These are phyloP conservation scores for Dictyostelium brefeldianum DNA, from an alignment of 78 protist species.

Conservation along the genomic window DNA sequence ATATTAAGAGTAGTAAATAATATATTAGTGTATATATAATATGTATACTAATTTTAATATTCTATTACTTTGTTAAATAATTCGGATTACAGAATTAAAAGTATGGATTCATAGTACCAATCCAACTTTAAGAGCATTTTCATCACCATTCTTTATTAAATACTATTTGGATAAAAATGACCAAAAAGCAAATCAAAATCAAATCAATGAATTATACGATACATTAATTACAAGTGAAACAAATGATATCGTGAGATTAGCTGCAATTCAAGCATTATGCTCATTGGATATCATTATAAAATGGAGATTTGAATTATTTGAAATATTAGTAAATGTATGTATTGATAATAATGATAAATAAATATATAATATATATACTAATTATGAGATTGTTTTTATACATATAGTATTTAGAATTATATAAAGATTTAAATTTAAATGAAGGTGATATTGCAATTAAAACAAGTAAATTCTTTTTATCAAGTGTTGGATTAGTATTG, in stretches of 20 bases:
- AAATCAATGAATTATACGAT: background rate
- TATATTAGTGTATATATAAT: no score
- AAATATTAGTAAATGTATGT: conserved; percentile 7
- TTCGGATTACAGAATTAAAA: background rate
- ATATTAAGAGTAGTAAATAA: no score
- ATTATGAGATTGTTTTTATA: no score
- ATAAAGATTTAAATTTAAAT: background rate
- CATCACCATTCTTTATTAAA: conserved; percentile 1
- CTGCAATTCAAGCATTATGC: background rate
- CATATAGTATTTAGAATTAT: conserved; percentile 13
- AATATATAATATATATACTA: no score
- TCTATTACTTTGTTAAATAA: no score
- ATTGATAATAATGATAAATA: background rate
- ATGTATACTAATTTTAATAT: no score
- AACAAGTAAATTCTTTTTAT: conserved; percentile 17
- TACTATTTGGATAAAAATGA: background rate
- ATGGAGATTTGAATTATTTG: background rate
- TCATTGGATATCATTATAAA: conserved; percentile 13
- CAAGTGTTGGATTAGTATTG: conserved; percentile 12
- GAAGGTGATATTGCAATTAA: conserved; percentile 25
- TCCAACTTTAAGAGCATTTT: conserved; percentile 11
- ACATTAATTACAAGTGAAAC: conserved; percentile 7
- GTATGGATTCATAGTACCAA: background rate
- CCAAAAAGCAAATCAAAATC: background rate
- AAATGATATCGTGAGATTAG: background rate